Base-by-base conservation (phyloP, 495 filamentous ascomycete species). In the Amphirosellinia nigrospora region DNA sequence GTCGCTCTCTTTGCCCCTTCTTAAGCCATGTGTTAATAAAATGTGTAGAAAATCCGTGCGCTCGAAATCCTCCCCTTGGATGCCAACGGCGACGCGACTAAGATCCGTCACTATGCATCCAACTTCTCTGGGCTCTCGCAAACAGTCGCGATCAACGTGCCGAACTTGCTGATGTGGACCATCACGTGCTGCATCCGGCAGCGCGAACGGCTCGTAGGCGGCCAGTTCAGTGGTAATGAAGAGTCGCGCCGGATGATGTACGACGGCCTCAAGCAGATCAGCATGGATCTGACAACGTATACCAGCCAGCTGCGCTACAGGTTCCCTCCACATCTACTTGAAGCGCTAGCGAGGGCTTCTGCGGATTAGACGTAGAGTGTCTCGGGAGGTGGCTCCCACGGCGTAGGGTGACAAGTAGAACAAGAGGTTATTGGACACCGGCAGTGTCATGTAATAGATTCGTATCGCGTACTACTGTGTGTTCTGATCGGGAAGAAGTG, bases 301-400 rank as follows among this genome's bases (percentile, higher is more conserved):
- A 95, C 95, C 16, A 94, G 96, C 34, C 90, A 97, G 86, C 88
- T 99, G 74, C 90, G 93, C 77, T 99, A 97, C 80, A 89, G 94
- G 69, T 84, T 98, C 78, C 86, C 86, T 66, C 83, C 82, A 38
- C 80, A 86, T 64, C 86, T 97, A 43, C 93, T 93, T 80, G 94
- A 97, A 82, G 91, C 88, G 61, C 80, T 98, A 74, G 93, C 92
- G 70, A 84, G 88, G 74, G 92, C 89, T 34, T 92, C 90, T 45
- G 87, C 89, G 56, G 93, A 96, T 64, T 87, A 78, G 60, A 2
- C 0, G 55, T 68, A 13, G n/a, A 1, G 16, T 13, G 5, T 13
- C 39, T 15, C 11, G 45, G 45, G 23, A 48, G 45, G n/a, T 34
- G 23, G 48, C 34, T 66, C 23, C 56, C 30, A 16, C 48, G 48